Percentiles rank a stretch among this genome's conserved stretches.
Evolutionary conservation across 2,329 filamentous ascomycete genomes (phyloP).

Genomic region (Apiospora malaysiana): DNA sequence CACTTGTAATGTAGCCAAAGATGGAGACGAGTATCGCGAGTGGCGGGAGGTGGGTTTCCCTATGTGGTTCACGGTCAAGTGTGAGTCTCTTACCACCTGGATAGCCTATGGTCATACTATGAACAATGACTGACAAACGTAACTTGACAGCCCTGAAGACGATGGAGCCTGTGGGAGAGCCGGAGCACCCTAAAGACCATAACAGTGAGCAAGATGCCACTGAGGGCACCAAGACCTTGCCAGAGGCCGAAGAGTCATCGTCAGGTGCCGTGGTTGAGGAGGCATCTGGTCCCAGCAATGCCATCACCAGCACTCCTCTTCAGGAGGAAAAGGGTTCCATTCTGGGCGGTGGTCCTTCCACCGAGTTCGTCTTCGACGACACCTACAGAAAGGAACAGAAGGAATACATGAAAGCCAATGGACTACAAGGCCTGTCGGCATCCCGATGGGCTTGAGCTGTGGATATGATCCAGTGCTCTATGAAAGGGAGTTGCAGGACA

Average conservation of each 20-base stretch:
- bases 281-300: not conserved
- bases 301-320: not conserved
- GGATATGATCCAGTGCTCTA: not conserved
- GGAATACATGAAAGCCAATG: not conserved
- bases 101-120: not conserved
- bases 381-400: not conserved
- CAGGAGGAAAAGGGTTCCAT: not conserved
- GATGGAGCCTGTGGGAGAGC: not conserved
- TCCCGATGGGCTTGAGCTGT: constrained; percentile 2
- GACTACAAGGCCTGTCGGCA: not conserved
- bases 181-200: not conserved
- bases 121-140: not conserved
- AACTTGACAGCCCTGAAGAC: not conserved
- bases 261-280: not conserved
- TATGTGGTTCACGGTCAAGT: not conserved
- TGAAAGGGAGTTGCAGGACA: not conserved
- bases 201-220: not conserved
- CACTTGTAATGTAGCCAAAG: not conserved
- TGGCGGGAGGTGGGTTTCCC: not conserved
- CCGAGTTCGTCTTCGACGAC: not conserved
- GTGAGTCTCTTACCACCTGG: not conserved
- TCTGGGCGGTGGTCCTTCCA: not conserved
- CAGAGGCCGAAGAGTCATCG: not conserved
- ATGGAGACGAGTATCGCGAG: not conserved
- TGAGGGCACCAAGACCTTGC: not conserved